These are phyloP conservation scores for Cladosporium sp. DNA, from an alignment of 2,329 filamentous ascomycete species.

Conservation along the genomic window DNA sequence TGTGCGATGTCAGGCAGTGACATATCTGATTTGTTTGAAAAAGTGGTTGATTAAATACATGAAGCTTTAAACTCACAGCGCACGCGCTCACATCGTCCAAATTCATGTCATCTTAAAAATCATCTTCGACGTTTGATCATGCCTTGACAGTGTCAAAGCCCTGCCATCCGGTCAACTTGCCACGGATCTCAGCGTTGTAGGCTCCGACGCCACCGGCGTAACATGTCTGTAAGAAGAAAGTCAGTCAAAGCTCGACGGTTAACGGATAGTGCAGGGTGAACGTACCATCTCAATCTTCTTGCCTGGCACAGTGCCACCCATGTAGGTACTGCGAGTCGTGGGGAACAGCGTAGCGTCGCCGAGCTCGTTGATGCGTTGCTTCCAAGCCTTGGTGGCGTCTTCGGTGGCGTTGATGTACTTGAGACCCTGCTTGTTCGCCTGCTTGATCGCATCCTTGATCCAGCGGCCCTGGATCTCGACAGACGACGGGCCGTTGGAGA, in stretches of 20 bases:
- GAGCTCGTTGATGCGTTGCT: conserved; percentile 32
- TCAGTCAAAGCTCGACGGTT: conserved; percentile 27
- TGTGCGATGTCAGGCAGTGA: background rate
- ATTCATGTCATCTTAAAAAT: background rate
- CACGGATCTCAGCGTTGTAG: conserved; percentile 32
- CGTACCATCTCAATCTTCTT: conserved; percentile 30
- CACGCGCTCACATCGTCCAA: background rate
- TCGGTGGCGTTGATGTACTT: conserved; percentile 35
- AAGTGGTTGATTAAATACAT: background rate
- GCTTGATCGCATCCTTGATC: conserved; percentile 34
- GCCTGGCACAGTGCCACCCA: conserved; percentile 32
- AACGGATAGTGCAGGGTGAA: background rate
- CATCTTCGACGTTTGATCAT: background rate
- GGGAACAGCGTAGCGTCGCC: conserved; percentile 32
- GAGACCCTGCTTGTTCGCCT: conserved; percentile 27
- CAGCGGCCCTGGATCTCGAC: conserved; percentile 46
- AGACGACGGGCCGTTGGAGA: conserved; percentile 46
- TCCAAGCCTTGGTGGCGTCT: conserved; percentile 33
- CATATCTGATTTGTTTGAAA: background rate
- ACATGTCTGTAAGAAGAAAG: conserved; percentile 21
- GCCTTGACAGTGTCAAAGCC: conserved; percentile 31
- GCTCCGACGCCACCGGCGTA: conserved; percentile 33
- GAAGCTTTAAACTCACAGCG: background rate
- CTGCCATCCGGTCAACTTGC: conserved; percentile 26
- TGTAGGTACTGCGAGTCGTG: conserved; percentile 32